These are phyloP conservation scores for Brassica hybrid DNA, from an alignment of 441 rosid genomes.

Conservation along the genomic window DNA sequence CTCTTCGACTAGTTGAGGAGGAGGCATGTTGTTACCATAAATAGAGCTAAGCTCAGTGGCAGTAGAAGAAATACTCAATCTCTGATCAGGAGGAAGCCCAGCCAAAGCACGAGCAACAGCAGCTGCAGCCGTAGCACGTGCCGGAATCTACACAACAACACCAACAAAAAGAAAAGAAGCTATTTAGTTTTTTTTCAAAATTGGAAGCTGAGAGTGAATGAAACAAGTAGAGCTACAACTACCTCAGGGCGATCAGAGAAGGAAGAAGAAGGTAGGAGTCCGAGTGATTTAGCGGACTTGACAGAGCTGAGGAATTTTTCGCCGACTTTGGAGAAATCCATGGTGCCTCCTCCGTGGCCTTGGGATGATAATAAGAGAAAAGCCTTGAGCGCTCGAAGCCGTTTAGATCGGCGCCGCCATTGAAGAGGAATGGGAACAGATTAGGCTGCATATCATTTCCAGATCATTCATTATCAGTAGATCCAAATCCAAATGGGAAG, in stretches of 20 bases:
- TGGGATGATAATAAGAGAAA: slow-evolving; percentile 49
- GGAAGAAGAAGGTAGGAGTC: slow-evolving; percentile 63
- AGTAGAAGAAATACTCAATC: slow-evolving; percentile 69
- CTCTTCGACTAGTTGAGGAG: slow-evolving; percentile 57
- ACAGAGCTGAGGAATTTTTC: slow-evolving; percentile 92
- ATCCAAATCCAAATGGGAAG: background rate
- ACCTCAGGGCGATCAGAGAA: slow-evolving; percentile 90
- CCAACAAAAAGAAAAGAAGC: background rate
- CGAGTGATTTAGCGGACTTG: slow-evolving; percentile 85
- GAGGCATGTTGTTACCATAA: slow-evolving; percentile 75
- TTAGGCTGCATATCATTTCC: slow-evolving; percentile 84
- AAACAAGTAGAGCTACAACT: background rate
- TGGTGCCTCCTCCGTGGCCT: slow-evolving; percentile 54
- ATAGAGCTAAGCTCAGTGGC: slow-evolving; percentile 75
- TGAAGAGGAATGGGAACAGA: slow-evolving; percentile 71
- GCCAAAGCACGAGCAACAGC: slow-evolving; percentile 92
- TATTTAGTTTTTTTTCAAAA: background rate
- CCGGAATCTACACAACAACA: slow-evolving; percentile 61
- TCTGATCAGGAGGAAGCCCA: slow-evolving; percentile 78
- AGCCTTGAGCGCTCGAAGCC: slow-evolving; percentile 78
- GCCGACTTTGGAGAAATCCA: slow-evolving; percentile 95
- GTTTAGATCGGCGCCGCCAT: slow-evolving; percentile 53
- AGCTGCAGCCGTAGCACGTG: slow-evolving; percentile 97
- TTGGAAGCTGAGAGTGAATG: too few species aligned
- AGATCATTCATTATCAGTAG: slow-evolving; percentile 25